phyloP scores from a whole-genome alignment of 2,329 filamentous ascomycete genomes.

The Pestalotiopsis sp. region DNA sequence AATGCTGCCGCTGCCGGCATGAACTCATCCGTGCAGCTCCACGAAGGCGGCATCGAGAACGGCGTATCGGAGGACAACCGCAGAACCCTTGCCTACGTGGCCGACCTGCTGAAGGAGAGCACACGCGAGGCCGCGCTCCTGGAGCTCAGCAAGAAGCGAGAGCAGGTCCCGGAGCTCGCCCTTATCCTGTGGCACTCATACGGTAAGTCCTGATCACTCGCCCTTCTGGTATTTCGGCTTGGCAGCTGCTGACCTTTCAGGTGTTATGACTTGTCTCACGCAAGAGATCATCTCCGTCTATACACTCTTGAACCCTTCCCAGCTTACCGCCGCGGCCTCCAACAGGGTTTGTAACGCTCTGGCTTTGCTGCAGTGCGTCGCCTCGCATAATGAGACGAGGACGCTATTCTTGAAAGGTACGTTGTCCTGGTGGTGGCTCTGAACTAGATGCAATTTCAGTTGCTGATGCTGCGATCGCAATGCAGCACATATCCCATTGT shows the following conservation, averaged over 20 bases:
- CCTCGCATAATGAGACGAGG: conserved; percentile 94
- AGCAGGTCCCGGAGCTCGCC: conserved; percentile 95
- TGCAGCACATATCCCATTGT: conserved; percentile 92
- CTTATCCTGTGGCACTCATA: conserved; percentile 98
- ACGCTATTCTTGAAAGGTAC: conserved; percentile 91
- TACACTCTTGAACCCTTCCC: conserved; percentile 91
- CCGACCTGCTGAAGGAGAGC: conserved; percentile 84
- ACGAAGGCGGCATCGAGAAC: conserved; percentile 38
- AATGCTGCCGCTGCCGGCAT: conserved; percentile 39
- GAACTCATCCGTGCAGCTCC: conserved; percentile 50
- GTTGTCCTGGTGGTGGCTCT: conserved; percentile 20
- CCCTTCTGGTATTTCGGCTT: conserved; percentile 18
- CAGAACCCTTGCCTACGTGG: conserved; percentile 89
- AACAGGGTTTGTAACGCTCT: conserved; percentile 98
- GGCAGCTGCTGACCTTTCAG: conserved; percentile 45
- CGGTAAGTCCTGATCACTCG: conserved; percentile 58
- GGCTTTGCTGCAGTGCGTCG: conserved; percentile 93
- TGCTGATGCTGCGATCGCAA: conserved; percentile 22
- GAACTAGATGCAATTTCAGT: neutral
- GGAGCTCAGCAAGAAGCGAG: conserved; percentile 97
- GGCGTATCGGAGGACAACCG: conserved; percentile 87
- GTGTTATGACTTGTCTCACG: conserved; percentile 95
- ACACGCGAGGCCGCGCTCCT: conserved; percentile 89
- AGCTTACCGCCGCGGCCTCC: conserved; percentile 94
- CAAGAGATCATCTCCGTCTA: conserved; percentile 99